Evolutionary conservation across 2,329 filamentous ascomycete species (phyloP).

Genomic region (Neonectria ditissima): DNA sequence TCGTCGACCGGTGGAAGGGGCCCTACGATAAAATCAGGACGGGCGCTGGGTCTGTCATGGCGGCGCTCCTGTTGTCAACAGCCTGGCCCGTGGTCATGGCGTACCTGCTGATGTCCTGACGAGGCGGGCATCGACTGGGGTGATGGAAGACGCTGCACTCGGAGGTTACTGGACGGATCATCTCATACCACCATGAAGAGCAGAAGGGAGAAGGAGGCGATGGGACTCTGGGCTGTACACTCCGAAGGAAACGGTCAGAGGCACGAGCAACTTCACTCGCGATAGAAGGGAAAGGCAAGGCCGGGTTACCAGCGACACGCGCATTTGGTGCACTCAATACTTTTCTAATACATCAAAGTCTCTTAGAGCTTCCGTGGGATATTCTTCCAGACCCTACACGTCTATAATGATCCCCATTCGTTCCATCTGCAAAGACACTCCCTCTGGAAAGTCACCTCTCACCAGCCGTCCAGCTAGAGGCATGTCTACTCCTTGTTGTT

Average conservation of each 20-base stretch:
- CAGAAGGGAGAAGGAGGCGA: neutral
- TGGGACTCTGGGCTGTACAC: neutral
- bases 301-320: constrained; percentile 7
- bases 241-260: neutral
- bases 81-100: constrained; percentile 53
- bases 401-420: neutral
- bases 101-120: constrained; percentile 46
- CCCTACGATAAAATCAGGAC: constrained; percentile 50
- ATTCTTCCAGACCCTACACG: too few relatives aligned
- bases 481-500: neutral
- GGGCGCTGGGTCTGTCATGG: constrained; percentile 45
- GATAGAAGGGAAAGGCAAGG: neutral
- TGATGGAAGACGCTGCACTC: neutral
- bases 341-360: constrained; percentile 2
- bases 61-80: constrained; percentile 49
- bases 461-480: neutral
- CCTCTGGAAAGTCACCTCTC: neutral
- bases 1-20: constrained; percentile 58
- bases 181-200: neutral
- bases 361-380: neutral
- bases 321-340: neutral
- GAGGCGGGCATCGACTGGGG: neutral
- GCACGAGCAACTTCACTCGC: neutral
- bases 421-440: neutral
- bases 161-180: neutral